These are phyloP conservation scores for Apiotrichum akiyoshidainum DNA, from an alignment of 1,284 basidiomycete species.

Conservation along the genomic window DNA sequence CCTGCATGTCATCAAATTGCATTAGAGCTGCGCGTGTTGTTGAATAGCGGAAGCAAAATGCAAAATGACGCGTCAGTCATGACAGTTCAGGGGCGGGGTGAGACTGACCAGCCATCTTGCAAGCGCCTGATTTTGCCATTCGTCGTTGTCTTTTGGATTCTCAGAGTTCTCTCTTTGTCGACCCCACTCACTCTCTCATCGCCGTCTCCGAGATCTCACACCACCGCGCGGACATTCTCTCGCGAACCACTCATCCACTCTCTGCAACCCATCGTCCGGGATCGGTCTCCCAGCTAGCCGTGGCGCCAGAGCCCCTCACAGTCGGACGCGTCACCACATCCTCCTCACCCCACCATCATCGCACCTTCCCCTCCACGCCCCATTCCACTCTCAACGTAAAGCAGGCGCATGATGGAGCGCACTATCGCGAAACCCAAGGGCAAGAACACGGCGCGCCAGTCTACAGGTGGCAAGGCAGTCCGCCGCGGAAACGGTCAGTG, in stretches of 20 bases:
- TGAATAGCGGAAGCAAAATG: too few relatives aligned
- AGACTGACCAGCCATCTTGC: too few relatives aligned
- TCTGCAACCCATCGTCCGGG: too few relatives aligned
- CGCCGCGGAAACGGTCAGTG: background rate
- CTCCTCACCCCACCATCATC: background rate
- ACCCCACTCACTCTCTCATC: background rate
- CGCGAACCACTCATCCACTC: too few relatives aligned
- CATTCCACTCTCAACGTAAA: background rate
- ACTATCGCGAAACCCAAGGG: slow-evolving; percentile 14
- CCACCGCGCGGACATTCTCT: too few relatives aligned
- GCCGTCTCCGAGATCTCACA: too few relatives aligned
- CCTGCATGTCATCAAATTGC: background rate
- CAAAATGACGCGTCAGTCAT: too few relatives aligned
- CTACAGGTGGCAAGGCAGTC: slow-evolving; percentile 42
- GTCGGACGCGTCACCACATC: too few relatives aligned
- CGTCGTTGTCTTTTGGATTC: background rate
- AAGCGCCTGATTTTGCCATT: background rate
- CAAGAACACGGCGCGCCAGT: slow-evolving; percentile 41
- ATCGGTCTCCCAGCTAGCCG: too few relatives aligned
- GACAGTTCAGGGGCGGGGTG: background rate
- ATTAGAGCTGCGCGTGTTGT: too few relatives aligned
- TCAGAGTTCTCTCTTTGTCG: background rate
- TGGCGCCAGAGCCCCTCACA: too few relatives aligned
- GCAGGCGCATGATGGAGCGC: slow-evolving; percentile 9
- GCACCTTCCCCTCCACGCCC: background rate